phyloP scores from a whole-genome alignment of 306 rosid species.

The Rosa rugosa region DNA sequence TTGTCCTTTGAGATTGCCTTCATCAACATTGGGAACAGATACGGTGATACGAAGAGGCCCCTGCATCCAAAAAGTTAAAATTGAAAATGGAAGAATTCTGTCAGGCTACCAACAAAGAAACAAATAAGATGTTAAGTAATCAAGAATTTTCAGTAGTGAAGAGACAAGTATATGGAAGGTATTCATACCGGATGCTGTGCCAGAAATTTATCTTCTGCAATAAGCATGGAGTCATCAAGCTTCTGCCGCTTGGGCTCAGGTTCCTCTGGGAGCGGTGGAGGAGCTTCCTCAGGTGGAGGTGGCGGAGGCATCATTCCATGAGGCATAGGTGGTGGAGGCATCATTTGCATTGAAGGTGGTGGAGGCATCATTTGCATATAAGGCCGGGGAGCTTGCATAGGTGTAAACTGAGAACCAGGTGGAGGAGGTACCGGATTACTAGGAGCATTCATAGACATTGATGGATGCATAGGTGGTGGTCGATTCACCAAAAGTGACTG shows the following conservation, averaged over 20 bases:
- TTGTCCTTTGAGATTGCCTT: slow-evolving; percentile 92
- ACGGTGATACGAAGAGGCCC: slow-evolving; percentile 72
- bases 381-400: slow-evolving; percentile 54
- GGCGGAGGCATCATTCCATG: slow-evolving; percentile 86
- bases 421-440: slow-evolving; percentile 73
- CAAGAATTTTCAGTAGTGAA: background rate
- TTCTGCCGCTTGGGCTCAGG: slow-evolving; percentile 93
- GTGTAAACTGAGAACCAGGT: slow-evolving; percentile 86
- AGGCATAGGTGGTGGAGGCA: slow-evolving; percentile 86
- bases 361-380: slow-evolving; percentile 50
- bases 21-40: slow-evolving; percentile 84
- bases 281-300: slow-evolving; percentile 94
- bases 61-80: slow-evolving; percentile 30
- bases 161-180: slow-evolving; percentile 12
- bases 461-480: slow-evolving; percentile 61
- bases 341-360: slow-evolving; percentile 63
- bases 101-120: background rate
- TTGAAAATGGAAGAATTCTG: background rate
- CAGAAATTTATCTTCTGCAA: slow-evolving; percentile 87
- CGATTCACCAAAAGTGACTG: slow-evolving; percentile 55
- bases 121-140: background rate
- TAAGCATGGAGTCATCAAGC: slow-evolving; percentile 79
- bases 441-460: slow-evolving; percentile 54
- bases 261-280: slow-evolving; percentile 93
- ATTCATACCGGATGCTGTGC: slow-evolving; percentile 75